Conservation (phyloP, 2,329 filamentous ascomycete species). For the Stromatinia cepivora region DNA sequence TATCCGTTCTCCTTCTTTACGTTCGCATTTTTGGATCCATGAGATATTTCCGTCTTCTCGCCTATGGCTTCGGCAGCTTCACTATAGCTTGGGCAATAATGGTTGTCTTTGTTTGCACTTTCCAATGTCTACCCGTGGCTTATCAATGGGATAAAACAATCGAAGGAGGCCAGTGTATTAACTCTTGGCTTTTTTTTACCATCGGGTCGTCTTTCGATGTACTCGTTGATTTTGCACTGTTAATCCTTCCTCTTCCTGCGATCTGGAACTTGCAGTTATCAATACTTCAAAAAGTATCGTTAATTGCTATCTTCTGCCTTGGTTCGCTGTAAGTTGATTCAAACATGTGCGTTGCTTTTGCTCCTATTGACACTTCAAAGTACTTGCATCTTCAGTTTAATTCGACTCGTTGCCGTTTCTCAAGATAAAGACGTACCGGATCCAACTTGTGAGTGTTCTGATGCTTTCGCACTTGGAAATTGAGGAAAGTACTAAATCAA, state of each 20-base stretch:
- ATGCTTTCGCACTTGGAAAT: not conserved
- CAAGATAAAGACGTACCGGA: not conserved
- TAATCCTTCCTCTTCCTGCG: not conserved
- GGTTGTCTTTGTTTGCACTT: not conserved
- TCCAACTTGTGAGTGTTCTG: not conserved
- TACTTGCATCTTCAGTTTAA: constrained; percentile 7
- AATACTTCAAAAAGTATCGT: not conserved
- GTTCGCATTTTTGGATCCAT: constrained; percentile 2
- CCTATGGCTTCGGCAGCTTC: not conserved
- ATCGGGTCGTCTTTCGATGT: not conserved
- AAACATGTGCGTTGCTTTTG: not conserved
- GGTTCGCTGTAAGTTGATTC: not conserved
- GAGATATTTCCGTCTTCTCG: not conserved
- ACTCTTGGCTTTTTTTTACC: constrained; percentile 1
- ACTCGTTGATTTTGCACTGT: not conserved
- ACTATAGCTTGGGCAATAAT: not conserved
- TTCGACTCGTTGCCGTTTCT: not conserved
- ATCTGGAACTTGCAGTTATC: constrained; percentile 10
- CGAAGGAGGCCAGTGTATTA: not conserved
- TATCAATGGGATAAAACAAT: constrained; percentile 12
- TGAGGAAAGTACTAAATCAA: not conserved
- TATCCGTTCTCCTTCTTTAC: constrained; percentile 2
- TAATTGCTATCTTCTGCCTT: constrained; percentile 6
- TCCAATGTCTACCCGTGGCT: not conserved
- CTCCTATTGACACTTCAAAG: not conserved